These are phyloP conservation scores for Metroxylon sagu DNA, from an alignment of 176 grass and related monocot genomes.

Conservation along the genomic window DNA sequence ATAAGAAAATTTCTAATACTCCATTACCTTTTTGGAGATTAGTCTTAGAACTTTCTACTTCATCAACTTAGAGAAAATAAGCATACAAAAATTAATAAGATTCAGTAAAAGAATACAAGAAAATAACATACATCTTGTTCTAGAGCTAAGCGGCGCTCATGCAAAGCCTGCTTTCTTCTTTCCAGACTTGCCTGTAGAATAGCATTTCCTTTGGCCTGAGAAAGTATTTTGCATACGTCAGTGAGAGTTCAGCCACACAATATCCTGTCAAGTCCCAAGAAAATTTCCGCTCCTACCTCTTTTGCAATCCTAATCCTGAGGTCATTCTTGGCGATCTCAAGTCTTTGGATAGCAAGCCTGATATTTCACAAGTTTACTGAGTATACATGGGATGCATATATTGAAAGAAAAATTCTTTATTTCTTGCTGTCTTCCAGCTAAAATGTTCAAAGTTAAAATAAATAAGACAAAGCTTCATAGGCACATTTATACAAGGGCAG, in stretches of 20 bases:
- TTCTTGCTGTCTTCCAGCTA: too few species aligned
- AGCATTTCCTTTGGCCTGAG: conserved; percentile 96
- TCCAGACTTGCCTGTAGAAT: conserved; percentile 97
- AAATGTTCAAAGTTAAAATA: too few species aligned
- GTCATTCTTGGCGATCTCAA: conserved; percentile 91
- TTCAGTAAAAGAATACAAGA: not conserved
- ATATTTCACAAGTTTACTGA: not conserved
- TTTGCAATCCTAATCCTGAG: conserved; percentile 85
- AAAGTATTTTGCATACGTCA: conserved; percentile 1
- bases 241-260: not conserved
- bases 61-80: too few species aligned
- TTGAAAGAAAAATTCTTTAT: too few species aligned
- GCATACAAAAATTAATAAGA: too few species aligned
- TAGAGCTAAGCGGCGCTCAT: conserved; percentile 84
- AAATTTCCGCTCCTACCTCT: conserved; percentile 52
- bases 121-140: conserved; percentile 90
- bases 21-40: too few species aligned
- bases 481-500: too few species aligned
- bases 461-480: too few species aligned
- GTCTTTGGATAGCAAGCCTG: conserved; percentile 99
- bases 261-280: conserved; percentile 3
- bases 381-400: too few species aligned
- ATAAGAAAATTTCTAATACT: too few species aligned
- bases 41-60: too few species aligned
- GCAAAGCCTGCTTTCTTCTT: conserved; percentile 99